Evolutionary conservation across 176 grass and related monocot genomes (phyloP).

Genomic region (Oryza brachyantha): DNA sequence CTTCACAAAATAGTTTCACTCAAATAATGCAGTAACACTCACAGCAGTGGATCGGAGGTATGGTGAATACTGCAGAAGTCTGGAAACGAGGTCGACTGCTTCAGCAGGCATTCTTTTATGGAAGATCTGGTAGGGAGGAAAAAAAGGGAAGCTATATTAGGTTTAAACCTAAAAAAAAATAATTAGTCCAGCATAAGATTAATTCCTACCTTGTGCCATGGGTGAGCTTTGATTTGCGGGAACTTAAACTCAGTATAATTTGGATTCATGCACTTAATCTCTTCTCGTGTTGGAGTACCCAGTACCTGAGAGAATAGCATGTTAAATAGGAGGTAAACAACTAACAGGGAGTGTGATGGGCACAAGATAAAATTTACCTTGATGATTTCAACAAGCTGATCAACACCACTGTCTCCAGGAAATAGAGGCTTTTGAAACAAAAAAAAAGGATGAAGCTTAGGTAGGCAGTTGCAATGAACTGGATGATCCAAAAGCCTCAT

Average conservation of each 20-base stretch:
- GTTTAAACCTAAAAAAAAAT: neutral
- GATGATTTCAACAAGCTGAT: conserved; percentile 97
- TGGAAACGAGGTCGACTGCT: conserved; percentile 92
- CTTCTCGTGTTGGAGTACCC: conserved; percentile 96
- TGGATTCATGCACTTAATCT: conserved; percentile 98
- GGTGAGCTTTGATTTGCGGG: conserved; percentile 92
- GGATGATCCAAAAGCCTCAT: neutral
- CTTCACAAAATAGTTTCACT: neutral
- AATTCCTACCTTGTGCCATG: conserved; percentile 81
- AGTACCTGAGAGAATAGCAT: conserved; percentile 44
- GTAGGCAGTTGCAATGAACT: neutral
- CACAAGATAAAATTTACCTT: conserved; percentile 52
- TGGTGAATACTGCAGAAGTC: conserved; percentile 91
- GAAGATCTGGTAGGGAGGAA: conserved; percentile 56
- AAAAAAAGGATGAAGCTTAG: neutral
- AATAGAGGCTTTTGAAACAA: conserved; percentile 71
- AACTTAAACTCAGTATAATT: conserved; percentile 89
- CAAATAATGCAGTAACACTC: conserved; percentile 41
- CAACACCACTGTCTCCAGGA: conserved; percentile 88
- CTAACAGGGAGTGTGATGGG: neutral
- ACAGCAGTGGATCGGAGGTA: conserved; percentile 73
- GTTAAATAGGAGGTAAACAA: conserved; percentile 16
- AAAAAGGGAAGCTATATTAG: conserved; percentile 20
- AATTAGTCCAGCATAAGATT: neutral
- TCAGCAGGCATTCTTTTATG: conserved; percentile 92